A percentile compares a stretch with the other conserved stretches of the same genome.
Evolutionary conservation across 805 yeast genomes (phyloP).

Genomic region (Grigorovia yakushimaensis): DNA sequence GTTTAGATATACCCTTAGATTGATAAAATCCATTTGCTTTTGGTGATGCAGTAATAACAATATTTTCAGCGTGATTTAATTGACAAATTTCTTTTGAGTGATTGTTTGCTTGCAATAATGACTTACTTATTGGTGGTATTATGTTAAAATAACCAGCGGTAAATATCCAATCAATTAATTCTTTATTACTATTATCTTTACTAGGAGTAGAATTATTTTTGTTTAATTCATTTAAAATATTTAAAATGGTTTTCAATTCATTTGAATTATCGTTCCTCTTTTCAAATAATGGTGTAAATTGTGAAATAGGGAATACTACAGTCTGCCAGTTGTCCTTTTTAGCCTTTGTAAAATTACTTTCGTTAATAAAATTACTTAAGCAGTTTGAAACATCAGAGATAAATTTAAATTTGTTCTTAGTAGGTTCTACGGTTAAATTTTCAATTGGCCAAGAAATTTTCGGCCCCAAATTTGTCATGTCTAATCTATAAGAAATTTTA

Average conservation of each 20-base stretch:
- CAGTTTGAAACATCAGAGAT: constrained; percentile 45
- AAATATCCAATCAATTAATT: constrained; percentile 62
- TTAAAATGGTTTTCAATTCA: constrained; percentile 62
- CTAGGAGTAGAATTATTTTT: constrained; percentile 11
- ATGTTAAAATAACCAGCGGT: constrained; percentile 97
- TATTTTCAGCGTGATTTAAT: no score
- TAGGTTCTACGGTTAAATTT: constrained; percentile 62
- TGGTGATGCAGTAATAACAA: constrained; percentile 83
- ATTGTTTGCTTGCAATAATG: constrained; percentile 7
- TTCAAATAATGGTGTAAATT: constrained; percentile 71
- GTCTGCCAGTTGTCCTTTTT: constrained; percentile 30
- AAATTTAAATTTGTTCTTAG: constrained; percentile 38
- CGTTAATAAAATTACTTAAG: constrained; percentile 48
- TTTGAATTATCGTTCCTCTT: constrained; percentile 54
- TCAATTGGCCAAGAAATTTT: constrained; percentile 63
- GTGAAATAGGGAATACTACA: constrained; percentile 81
- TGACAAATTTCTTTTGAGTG: no score
- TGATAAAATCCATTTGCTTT: constrained; percentile 88
- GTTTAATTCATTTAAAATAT: constrained; percentile 45
- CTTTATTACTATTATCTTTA: constrained; percentile 22
- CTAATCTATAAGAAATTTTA: constrained; percentile 59
- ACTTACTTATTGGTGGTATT: constrained; percentile 58
- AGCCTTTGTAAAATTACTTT: neutral
- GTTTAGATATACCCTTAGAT: constrained; percentile 70
- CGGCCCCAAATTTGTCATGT: constrained; percentile 35